Base-by-base conservation (phyloP, 805 yeast species). In the Hanseniaspora jakobsenii region DNA sequence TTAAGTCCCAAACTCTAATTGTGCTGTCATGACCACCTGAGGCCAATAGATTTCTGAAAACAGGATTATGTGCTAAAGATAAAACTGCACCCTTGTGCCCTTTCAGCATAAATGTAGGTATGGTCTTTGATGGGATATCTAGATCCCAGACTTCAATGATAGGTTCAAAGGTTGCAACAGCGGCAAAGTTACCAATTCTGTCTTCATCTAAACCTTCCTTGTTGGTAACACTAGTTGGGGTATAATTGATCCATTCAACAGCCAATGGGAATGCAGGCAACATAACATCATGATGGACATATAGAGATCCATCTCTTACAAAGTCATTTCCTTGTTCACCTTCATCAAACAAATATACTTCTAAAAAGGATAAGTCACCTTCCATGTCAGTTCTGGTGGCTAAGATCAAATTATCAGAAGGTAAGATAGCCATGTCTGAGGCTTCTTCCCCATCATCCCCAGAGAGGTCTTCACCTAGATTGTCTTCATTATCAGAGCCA, bases 101-200 rank as follows among this genome's bases (percentile, higher is more conserved):
- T 42, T 98, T 97, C 49, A 91, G 69, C 50, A 91, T 85, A 52
- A 81, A 72, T 58, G 87, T 95, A 12, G 98, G 98, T 71, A 83
- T 89, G 22, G 94, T 89, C 56, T 85, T 85, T 53, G 91, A 97
- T 28, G 89, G 69, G 51, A 80, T 77, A 60, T 91, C 98, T 55
- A 91, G 67, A 62, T 91, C 86, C 97, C 97, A 91, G 49, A 91
- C 73, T 65, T 91, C 98, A 62, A 91, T 89, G 58, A 82, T 93
- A 32, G 98, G 98, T 54, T 89, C 97, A 60, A 91, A 89, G 2
- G 97, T 83, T 58, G 97, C 97, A 51, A 91, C 69, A 12, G 98
- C 98, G 2, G 94, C 97, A 63, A 84, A 86, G 63, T 86, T 91
- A 9, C 94, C 95, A 24, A 77, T 64, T 49, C 75, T 72, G 26